Base-by-base conservation (phyloP, 495 filamentous ascomycete genomes). In the Cercophora scortea region DNA sequence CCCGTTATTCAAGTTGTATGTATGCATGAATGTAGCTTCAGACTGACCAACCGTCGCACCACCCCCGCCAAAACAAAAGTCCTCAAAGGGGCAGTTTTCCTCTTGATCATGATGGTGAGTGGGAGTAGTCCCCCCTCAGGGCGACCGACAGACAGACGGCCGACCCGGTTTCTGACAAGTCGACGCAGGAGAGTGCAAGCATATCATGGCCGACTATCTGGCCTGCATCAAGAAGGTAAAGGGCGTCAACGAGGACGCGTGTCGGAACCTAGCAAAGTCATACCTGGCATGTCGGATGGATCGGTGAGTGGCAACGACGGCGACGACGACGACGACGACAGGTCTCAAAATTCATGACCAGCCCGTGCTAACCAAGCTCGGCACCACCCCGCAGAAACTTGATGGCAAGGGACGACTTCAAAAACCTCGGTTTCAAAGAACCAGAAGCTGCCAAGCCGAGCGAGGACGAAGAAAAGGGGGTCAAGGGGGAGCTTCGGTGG, bases 81-180 rank as follows among this genome's bases (percentile, higher is more conserved):
- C 93, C 93, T 0, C 89, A 98, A 67, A 87, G 93, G 50, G 93
- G 93, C 42, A 94, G 89, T 66, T 98, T 98, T 62, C 93, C 93
- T 18, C 83, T 98, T 42, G 93, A 98, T 64, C 92, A 96, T 58
- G 90, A 95, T 61, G 91, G 90, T 91, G 73, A 63, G 73, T 10
- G 15, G 44, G 49, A 51, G 48, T 25, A 51, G 48, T 25, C 5
- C 5, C 25, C 25, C 25, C 25, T 5, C 2, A 25, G 25, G 25
- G 25, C 5, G 25, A 25, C 25, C 25, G 25, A 25, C 25, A 25
- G 5, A 25, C 25, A 25, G 25, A 25, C 25, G 5, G 2, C 25
- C 25, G 25, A 5, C 25, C 25, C 25, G 25, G 25, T 25, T 25
- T 25, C 25, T 25, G 25, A 25, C 25, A 5, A 25, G 25, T 25